These are phyloP conservation scores for Candida palmyrensis DNA, from an alignment of 805 yeast genomes.

Conservation along the genomic window DNA sequence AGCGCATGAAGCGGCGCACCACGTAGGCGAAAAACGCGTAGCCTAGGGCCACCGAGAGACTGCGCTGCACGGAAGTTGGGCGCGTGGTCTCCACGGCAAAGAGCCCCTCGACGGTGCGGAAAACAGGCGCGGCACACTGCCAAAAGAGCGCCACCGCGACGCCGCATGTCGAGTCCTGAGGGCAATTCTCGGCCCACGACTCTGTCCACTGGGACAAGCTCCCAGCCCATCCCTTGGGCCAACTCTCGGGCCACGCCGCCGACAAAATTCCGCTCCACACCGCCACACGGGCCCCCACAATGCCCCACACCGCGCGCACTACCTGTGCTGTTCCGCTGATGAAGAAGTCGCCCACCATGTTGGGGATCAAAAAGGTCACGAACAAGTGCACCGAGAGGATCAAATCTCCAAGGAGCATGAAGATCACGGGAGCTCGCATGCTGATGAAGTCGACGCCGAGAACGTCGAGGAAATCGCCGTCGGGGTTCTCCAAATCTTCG, in stretches of 20 bases:
- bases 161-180: no score
- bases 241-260: not conserved
- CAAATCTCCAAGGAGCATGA: slow-evolving; percentile 26
- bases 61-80: slow-evolving; percentile 32
- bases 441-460: slow-evolving; percentile 29
- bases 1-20: slow-evolving; percentile 23
- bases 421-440: slow-evolving; percentile 29
- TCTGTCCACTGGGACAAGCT: slow-evolving; percentile 8
- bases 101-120: slow-evolving; percentile 12
- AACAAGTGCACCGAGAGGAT: slow-evolving; percentile 33
- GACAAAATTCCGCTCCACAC: slow-evolving; percentile 3
- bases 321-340: no score
- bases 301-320: no score
- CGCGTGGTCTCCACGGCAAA: slow-evolving; percentile 13
- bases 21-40: slow-evolving; percentile 22
- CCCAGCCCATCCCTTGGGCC: no score
- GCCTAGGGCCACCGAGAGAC: slow-evolving; percentile 29
- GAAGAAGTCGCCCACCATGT: slow-evolving; percentile 37
- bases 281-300: slow-evolving; percentile 11
- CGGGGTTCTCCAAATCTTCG: slow-evolving; percentile 2
- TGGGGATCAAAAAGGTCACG: slow-evolving; percentile 44
- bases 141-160: slow-evolving; percentile 10
- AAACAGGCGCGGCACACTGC: slow-evolving; percentile 15
- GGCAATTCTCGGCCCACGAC: no score
- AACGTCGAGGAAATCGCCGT: slow-evolving; percentile 26